phyloP scores from a whole-genome alignment of 116 monocot species.

The Cymodocea nodosa region DNA sequence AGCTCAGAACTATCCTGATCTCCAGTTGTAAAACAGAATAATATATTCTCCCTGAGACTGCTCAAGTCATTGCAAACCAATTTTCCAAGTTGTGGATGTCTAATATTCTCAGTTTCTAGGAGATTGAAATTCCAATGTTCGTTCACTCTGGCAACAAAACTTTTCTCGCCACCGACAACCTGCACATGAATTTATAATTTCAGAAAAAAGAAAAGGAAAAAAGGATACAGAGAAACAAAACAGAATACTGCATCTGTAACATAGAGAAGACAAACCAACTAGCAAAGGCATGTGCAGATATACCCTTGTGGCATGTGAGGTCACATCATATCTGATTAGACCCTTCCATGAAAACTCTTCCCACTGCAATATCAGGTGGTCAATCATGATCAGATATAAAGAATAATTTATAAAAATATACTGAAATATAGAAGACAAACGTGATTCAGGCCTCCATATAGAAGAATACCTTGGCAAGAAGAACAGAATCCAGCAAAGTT shows the following conservation, averaged over 20 bases:
- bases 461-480: constrained; percentile 45
- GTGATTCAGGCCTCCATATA: too few species aligned
- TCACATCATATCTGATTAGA: constrained; percentile 47
- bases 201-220: not conserved
- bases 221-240: not conserved
- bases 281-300: not conserved
- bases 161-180: constrained; percentile 31
- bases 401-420: not conserved
- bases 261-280: not conserved
- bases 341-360: constrained; percentile 49
- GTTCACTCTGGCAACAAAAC: constrained; percentile 54
- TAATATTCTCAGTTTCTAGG: constrained; percentile 25
- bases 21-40: constrained; percentile 39
- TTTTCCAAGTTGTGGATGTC: not conserved
- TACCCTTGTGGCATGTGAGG: constrained; percentile 49
- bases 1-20: constrained; percentile 30
- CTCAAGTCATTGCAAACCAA: constrained; percentile 13
- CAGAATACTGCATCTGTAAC: not conserved
- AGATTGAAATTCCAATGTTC: constrained; percentile 29
- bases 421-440: not conserved
- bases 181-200: constrained; percentile 5
- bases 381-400: not conserved
- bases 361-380: constrained; percentile 28
- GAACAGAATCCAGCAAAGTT: constrained; percentile 42
- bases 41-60: constrained; percentile 27